Evolutionary conservation across 2,329 filamentous ascomycete genomes (phyloP).

Genomic region (Epichloe aotearoae): DNA sequence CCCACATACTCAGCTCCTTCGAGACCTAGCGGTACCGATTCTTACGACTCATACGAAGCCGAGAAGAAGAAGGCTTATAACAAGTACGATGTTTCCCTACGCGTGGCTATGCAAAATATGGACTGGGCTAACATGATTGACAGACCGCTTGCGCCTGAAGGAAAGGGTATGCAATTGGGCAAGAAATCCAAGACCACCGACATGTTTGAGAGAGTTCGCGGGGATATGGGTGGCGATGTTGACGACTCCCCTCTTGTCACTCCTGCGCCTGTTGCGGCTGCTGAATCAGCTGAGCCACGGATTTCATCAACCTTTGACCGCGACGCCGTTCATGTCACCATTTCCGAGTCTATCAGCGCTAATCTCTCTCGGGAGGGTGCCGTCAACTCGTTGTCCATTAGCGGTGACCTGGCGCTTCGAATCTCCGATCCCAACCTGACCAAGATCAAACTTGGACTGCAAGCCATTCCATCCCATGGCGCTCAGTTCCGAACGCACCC

Average conservation of each 20-base stretch:
- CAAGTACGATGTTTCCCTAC: conserved; percentile 42
- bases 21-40: conserved; percentile 60
- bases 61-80: conserved; percentile 88
- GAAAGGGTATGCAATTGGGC: conserved; percentile 97
- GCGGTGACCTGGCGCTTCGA: conserved; percentile 80
- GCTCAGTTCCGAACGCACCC: conserved; percentile 92
- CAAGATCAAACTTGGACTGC: conserved; percentile 77
- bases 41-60: conserved; percentile 88
- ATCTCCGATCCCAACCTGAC: conserved; percentile 81
- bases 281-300: conserved; percentile 39
- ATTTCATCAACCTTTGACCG: conserved; percentile 58
- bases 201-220: conserved; percentile 91
- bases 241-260: conserved; percentile 66
- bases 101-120: neutral
- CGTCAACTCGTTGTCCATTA: conserved; percentile 75
- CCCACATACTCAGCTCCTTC: conserved; percentile 77
- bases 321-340: conserved; percentile 75
- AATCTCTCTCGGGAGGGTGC: conserved; percentile 80
- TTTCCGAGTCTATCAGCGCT: conserved; percentile 83
- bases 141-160: conserved; percentile 56
- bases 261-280: conserved; percentile 34
- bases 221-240: conserved; percentile 75
- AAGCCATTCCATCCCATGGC: conserved; percentile 63
- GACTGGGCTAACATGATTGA: neutral
- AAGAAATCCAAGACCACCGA: conserved; percentile 98